phyloP scores from a whole-genome alignment of 176 grass and related monocot species.

The Phoenix dactylifera region DNA sequence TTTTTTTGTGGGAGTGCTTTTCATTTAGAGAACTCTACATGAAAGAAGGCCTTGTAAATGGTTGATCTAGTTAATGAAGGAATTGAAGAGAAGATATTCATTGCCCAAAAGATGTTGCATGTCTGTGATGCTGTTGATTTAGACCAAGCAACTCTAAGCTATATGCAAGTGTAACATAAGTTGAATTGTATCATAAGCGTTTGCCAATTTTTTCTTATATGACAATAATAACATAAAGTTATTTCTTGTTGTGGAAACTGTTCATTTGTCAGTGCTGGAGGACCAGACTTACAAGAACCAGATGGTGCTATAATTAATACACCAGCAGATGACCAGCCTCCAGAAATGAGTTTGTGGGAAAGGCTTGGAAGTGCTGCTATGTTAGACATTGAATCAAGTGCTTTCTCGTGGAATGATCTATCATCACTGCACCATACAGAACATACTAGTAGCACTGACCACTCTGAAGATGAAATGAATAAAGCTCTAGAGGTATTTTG shows the following conservation, averaged over 20 bases:
- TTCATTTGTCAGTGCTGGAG: conserved; percentile 22
- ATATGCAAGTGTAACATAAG: too few relatives aligned
- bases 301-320: conserved; percentile 22
- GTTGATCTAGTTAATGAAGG: too few relatives aligned
- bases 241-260: conserved; percentile 17
- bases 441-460: conserved; percentile 56
- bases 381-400: conserved; percentile 59
- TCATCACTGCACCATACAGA: conserved; percentile 91
- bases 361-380: conserved; percentile 56
- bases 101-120: too few relatives aligned
- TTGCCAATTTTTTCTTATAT: too few relatives aligned
- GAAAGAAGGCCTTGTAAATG: too few relatives aligned
- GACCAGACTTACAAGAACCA: conserved; percentile 22
- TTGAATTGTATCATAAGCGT: too few relatives aligned
- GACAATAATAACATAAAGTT: too few relatives aligned
- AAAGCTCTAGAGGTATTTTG: conserved; percentile 80
- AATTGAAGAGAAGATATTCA: too few relatives aligned
- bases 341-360: conserved; percentile 83
- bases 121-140: too few relatives aligned
- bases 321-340: conserved; percentile 26
- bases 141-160: too few relatives aligned
- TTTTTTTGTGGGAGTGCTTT: too few relatives aligned
- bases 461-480: conserved; percentile 81
- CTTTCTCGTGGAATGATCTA: conserved; percentile 71
- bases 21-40: too few relatives aligned